phyloP scores from a whole-genome alignment of 768 basidiomycete genomes.

The Mycena haematopus region DNA sequence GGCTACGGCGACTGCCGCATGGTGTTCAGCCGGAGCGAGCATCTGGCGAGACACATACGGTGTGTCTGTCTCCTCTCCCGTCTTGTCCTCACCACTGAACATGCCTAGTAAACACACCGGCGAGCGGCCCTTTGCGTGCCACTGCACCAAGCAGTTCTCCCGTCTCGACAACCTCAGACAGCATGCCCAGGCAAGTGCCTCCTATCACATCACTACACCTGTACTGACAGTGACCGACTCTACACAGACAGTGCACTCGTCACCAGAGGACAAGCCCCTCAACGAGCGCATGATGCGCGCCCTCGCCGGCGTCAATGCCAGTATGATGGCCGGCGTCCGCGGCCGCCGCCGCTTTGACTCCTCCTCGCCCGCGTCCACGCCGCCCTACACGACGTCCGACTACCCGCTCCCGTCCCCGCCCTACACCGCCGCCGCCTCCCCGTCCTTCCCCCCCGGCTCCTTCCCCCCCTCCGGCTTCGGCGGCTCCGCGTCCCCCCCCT shows the following conservation, averaged over 20 bases:
- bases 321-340: conserved; percentile 29
- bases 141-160: conserved; percentile 95
- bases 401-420: not conserved
- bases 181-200: conserved; percentile 67
- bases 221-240: not conserved
- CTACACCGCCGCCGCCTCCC: not conserved
- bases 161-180: conserved; percentile 96
- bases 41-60: conserved; percentile 95
- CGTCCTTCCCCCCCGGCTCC: not conserved
- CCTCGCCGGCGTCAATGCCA: conserved; percentile 27
- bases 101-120: conserved; percentile 93
- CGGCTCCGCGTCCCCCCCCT: not conserved
- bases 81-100: too few relatives aligned
- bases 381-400: not conserved
- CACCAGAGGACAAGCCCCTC: conserved; percentile 30
- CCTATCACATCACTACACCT: not conserved
- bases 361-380: not conserved
- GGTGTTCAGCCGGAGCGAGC: conserved; percentile 96
- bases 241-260: conserved; percentile 30
- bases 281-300: conserved; percentile 32
- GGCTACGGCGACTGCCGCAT: conserved; percentile 96
- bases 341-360: conserved; percentile 18
- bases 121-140: conserved; percentile 94
- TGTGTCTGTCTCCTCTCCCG: conserved; percentile 35
- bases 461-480: not conserved